Evolutionary conservation across 495 filamentous ascomycete genomes (phyloP), one percentile per base, ranked within the genome.

Genomic region (Amorphotheca resinae): DNA sequence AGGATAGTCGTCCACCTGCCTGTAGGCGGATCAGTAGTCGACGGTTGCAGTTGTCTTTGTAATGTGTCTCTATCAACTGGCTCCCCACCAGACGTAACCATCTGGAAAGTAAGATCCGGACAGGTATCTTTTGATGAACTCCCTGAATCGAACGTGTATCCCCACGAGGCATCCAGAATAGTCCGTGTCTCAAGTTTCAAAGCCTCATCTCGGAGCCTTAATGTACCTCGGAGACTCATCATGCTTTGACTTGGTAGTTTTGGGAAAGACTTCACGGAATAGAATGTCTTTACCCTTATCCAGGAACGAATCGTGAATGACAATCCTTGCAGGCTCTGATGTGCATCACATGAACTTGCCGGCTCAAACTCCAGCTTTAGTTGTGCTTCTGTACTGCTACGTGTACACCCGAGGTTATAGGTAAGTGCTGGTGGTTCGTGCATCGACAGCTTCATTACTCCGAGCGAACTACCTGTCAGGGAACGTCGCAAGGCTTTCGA

Each of bases 211-310:
- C 39, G 39, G 7, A 42, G 22, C 20, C 39, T 30, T 22, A 31
- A 28, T 9, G 14, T 22, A 31, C 39, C 15, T 6, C 15, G n/a
- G 15, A 26, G 25, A 5, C 18, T 26, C 17, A 42, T 6, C 16
- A 42, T 14, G n/a, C 9, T 42, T 20, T 31, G 39, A 33, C 39
- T 42, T 20, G 39, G 39, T 31, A 42, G 15, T 14, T 18, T 33
- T 5, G 39, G 39, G 30, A 42, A 42, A 16, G 39, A 30, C 39
- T 42, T 28, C 2, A 42, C 22, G 3, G 39, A 42, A 18, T 42
- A 42, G 39, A 42, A 42, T 42, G 39, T 42, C 20, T 42, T 42
- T 12, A 42, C 25, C 18, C 39, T 18, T 4, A 42, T 14, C 30
- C 26, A 22, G 20, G 39, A 18, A 18, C 17, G 30, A 31, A 42